A percentile compares a stretch with the other conserved stretches of the same genome.
These are phyloP conservation scores for Heritiera littoralis DNA, from an alignment of 345 rosid species.

Conservation along the genomic window DNA sequence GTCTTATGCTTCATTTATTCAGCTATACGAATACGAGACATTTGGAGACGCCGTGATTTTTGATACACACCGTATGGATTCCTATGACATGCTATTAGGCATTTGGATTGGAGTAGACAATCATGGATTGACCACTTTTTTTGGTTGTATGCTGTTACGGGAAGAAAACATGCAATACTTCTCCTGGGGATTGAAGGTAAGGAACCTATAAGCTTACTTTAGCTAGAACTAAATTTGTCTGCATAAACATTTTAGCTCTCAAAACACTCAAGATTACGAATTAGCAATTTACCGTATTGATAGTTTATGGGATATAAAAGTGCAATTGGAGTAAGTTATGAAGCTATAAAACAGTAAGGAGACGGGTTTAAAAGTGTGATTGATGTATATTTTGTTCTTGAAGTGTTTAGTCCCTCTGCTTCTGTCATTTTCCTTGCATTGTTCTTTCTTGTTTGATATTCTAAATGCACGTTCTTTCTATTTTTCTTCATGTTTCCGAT, in stretches of 20 bases:
- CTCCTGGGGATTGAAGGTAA: slow-evolving; percentile 64
- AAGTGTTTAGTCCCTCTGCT: not conserved
- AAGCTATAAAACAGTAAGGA: not conserved
- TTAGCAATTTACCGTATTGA: not conserved
- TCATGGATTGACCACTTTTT: slow-evolving; percentile 51
- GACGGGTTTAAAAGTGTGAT: not conserved
- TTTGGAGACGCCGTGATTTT: slow-evolving; percentile 57
- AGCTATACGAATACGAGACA: slow-evolving; percentile 48
- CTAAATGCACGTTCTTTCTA: not conserved
- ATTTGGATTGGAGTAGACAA: slow-evolving; percentile 62
- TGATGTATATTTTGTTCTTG: not conserved
- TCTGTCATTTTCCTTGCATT: not conserved
- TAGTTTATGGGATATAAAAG: not conserved
- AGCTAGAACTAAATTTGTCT: not conserved
- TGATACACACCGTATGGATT: slow-evolving; percentile 57
- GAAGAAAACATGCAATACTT: slow-evolving; percentile 59
- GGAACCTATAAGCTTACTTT: slow-evolving; percentile 11
- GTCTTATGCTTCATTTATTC: slow-evolving; percentile 56
- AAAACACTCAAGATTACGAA: not conserved
- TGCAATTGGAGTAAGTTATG: not conserved
- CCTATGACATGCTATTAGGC: slow-evolving; percentile 60
- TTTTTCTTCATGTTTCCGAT: slow-evolving; percentile 2
- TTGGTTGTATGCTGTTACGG: slow-evolving; percentile 53
- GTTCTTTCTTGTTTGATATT: not conserved
- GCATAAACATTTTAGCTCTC: not conserved